These are phyloP conservation scores for Ciborinia camelliae DNA, from an alignment of 2,329 filamentous ascomycete genomes.

Conservation along the genomic window DNA sequence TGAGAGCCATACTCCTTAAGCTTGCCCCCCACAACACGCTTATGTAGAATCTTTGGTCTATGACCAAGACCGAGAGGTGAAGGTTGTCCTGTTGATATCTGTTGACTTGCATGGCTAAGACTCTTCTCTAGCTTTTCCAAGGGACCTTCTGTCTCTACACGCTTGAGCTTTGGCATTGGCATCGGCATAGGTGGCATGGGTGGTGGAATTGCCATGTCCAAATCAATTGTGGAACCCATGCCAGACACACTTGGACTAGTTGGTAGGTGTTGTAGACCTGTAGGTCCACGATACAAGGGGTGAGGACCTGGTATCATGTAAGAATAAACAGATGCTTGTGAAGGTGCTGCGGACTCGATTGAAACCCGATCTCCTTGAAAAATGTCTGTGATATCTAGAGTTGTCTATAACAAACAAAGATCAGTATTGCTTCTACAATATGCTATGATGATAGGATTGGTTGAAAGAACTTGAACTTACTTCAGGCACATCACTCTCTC, in stretches of 20 bases:
- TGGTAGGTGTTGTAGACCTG: neutral
- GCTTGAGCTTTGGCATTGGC: neutral
- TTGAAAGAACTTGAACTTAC: neutral
- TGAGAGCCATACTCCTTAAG: neutral
- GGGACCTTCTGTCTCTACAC: constrained; percentile 6
- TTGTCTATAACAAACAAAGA: neutral
- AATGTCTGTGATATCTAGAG: neutral
- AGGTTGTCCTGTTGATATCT: neutral
- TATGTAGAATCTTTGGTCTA: neutral
- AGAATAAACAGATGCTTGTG: neutral
- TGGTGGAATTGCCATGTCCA: neutral
- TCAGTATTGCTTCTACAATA: neutral
- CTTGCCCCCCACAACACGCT: neutral
- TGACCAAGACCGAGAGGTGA: neutral
- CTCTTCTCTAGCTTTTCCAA: neutral
- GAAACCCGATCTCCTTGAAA: neutral
- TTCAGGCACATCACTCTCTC: neutral
- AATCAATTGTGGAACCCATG: neutral
- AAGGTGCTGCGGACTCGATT: neutral
- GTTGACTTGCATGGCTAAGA: neutral
- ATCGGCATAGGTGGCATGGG: no score
- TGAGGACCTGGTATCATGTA: neutral
- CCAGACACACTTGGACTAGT: neutral
- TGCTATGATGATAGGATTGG: neutral
- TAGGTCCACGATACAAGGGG: neutral